These are phyloP conservation scores for Psophocarpus tetragonolobus DNA, from an alignment of 306 rosid species.

Conservation along the genomic window DNA sequence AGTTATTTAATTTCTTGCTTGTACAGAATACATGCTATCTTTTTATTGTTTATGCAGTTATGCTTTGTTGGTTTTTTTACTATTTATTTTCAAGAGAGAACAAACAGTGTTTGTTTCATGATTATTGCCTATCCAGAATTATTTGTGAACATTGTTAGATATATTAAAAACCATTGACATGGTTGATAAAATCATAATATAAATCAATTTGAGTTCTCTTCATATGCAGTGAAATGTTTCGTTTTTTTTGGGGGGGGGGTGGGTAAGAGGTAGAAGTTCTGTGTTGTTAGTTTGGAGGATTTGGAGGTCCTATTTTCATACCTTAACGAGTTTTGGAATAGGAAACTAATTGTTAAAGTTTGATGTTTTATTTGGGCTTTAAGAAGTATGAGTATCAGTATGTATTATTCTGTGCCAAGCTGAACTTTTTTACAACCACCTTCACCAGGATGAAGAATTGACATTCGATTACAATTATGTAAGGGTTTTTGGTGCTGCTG, in stretches of 20 bases:
- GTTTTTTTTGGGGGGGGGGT: too few relatives aligned
- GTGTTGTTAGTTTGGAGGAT: conserved; percentile 15
- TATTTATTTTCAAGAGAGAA: neutral
- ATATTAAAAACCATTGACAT: neutral
- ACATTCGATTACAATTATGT: conserved; percentile 99
- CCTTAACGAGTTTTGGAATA: conserved; percentile 16
- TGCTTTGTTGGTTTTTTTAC: neutral
- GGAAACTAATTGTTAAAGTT: conserved; percentile 20
- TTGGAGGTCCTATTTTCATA: conserved; percentile 21
- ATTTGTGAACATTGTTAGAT: conserved; percentile 10
- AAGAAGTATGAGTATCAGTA: conserved; percentile 22
- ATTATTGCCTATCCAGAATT: conserved; percentile 6
- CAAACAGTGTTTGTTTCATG: conserved; percentile 14
- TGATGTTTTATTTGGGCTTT: conserved; percentile 23
- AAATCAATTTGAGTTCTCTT: neutral
- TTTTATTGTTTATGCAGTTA: neutral
- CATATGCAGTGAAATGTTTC: neutral
- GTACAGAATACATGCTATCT: neutral
- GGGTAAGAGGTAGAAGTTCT: neutral
- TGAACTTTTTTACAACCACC: conserved; percentile 30
- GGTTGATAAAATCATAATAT: conserved; percentile 26
- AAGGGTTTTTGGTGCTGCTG: conserved; percentile 99
- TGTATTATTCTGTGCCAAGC: conserved; percentile 14
- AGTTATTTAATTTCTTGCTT: conserved; percentile 11
- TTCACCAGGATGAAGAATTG: conserved; percentile 93